A percentile compares a stretch with the other conserved stretches of the same genome.
These are phyloP conservation scores for Colletotrichum shisoi DNA, from an alignment of 2,329 filamentous ascomycete genomes.

Conservation along the genomic window DNA sequence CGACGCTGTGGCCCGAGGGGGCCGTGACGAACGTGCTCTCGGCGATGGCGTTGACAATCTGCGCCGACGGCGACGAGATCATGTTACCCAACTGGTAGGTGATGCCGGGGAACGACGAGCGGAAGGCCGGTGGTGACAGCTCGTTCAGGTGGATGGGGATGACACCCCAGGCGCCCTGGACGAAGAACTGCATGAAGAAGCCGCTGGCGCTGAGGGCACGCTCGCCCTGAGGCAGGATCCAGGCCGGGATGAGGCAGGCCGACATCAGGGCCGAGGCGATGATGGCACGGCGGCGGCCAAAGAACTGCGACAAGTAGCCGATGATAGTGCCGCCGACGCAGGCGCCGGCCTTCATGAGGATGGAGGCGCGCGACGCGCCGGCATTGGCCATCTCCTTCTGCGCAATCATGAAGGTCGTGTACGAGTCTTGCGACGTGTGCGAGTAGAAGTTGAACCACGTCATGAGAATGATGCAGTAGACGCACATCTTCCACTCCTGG, in stretches of 20 bases:
- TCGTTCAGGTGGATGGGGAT: constrained; percentile 79
- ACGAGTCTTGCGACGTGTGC: constrained; percentile 81
- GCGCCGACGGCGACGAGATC: constrained; percentile 74
- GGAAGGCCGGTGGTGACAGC: constrained; percentile 73
- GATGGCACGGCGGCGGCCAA: constrained; percentile 76
- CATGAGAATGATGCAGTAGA: constrained; percentile 82
- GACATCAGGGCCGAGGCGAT: constrained; percentile 67
- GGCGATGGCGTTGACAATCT: constrained; percentile 79
- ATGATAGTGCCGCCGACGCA: constrained; percentile 76
- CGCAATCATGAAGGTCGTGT: constrained; percentile 80
- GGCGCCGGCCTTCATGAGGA: constrained; percentile 80
- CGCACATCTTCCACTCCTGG: constrained; percentile 77
- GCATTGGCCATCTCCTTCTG: constrained; percentile 73
- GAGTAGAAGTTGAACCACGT: constrained; percentile 79
- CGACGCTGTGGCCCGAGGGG: constrained; percentile 61
- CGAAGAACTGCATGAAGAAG: constrained; percentile 75
- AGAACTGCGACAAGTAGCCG: constrained; percentile 77
- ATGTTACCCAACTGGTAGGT: constrained; percentile 80
- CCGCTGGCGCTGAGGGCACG: constrained; percentile 67
- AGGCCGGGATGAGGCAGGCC: constrained; percentile 71
- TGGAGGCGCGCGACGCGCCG: constrained; percentile 75
- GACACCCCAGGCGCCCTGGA: constrained; percentile 72
- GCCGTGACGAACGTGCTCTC: constrained; percentile 67
- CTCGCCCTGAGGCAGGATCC: constrained; percentile 72
- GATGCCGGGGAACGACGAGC: constrained; percentile 74